phyloP scores from a whole-genome alignment of 164 flowering plant species.

The Aristolochia californica region DNA sequence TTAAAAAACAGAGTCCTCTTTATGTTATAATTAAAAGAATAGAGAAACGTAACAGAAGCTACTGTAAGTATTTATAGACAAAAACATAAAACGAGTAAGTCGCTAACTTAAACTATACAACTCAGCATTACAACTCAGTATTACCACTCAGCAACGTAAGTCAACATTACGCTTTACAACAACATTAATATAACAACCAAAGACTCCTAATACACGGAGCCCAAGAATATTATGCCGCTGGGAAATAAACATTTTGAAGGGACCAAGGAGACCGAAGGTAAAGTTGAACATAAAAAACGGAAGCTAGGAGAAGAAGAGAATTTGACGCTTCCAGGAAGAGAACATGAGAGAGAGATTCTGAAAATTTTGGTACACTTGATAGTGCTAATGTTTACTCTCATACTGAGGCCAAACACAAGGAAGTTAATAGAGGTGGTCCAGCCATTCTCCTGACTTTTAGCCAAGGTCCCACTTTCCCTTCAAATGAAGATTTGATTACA shows the following conservation, averaged over 20 bases:
- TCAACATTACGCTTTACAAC: too few relatives aligned
- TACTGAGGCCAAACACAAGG: neutral
- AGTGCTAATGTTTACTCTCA: neutral
- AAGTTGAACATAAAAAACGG: constrained; percentile 1
- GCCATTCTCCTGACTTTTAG: constrained; percentile 42
- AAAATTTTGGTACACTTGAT: neutral
- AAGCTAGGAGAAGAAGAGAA: constrained; percentile 21
- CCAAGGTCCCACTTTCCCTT: constrained; percentile 29
- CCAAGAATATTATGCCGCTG: constrained; percentile 21
- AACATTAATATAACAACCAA: too few relatives aligned
- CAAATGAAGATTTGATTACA: constrained; percentile 26
- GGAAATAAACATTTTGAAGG: constrained; percentile 3
- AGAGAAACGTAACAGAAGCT: too few relatives aligned
- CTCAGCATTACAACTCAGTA: too few relatives aligned
- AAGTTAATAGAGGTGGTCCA: constrained; percentile 13
- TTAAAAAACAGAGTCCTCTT: too few relatives aligned
- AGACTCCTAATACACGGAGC: too few relatives aligned
- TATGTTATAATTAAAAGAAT: too few relatives aligned
- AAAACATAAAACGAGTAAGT: too few relatives aligned
- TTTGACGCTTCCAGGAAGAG: constrained; percentile 10
- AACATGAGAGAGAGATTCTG: neutral
- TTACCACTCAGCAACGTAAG: too few relatives aligned
- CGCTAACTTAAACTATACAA: too few relatives aligned
- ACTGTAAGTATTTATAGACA: too few relatives aligned
- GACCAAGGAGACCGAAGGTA: constrained; percentile 7